Percentiles rank a stretch among this genome's conserved stretches.
phyloP scores from a whole-genome alignment of 2,329 filamentous ascomycete species.

The Tolypocladium ovalisporum region DNA sequence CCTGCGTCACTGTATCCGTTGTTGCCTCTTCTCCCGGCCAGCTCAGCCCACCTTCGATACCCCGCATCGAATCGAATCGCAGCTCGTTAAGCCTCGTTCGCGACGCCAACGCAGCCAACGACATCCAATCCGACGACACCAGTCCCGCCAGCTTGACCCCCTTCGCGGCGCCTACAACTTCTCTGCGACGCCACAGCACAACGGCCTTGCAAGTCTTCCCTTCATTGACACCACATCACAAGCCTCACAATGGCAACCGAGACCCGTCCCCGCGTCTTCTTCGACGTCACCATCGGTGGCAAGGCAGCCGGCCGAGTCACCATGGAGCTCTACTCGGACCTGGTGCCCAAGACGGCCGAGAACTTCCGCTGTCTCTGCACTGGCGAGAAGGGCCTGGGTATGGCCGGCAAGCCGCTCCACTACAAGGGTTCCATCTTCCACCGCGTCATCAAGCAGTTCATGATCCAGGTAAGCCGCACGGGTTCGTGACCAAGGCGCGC shows the following conservation, averaged over 20 bases:
- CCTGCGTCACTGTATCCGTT: not conserved
- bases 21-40: not conserved
- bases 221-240: not conserved
- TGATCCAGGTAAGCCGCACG: slow-evolving; percentile 50
- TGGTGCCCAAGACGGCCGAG: slow-evolving; percentile 90
- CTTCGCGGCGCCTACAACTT: not conserved
- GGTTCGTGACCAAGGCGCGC: not conserved
- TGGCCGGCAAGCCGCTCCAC: slow-evolving; percentile 73
- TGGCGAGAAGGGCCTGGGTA: slow-evolving; percentile 81
- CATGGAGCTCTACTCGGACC: slow-evolving; percentile 68
- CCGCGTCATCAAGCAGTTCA: slow-evolving; percentile 96
- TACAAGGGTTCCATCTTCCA: slow-evolving; percentile 94
- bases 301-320: slow-evolving; percentile 65
- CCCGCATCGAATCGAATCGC: slow-evolving; percentile 1
- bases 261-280: slow-evolving; percentile 72
- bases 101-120: not conserved
- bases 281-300: slow-evolving; percentile 78
- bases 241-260: slow-evolving; percentile 28
- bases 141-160: not conserved
- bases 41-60: not conserved
- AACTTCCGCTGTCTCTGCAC: slow-evolving; percentile 95
- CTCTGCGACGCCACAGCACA: not conserved
- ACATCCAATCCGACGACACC: not conserved
- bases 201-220: not conserved
- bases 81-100: not conserved